These are phyloP conservation scores for Madurella mycetomatis DNA, from an alignment of 2,329 filamentous ascomycete genomes.

Conservation along the genomic window DNA sequence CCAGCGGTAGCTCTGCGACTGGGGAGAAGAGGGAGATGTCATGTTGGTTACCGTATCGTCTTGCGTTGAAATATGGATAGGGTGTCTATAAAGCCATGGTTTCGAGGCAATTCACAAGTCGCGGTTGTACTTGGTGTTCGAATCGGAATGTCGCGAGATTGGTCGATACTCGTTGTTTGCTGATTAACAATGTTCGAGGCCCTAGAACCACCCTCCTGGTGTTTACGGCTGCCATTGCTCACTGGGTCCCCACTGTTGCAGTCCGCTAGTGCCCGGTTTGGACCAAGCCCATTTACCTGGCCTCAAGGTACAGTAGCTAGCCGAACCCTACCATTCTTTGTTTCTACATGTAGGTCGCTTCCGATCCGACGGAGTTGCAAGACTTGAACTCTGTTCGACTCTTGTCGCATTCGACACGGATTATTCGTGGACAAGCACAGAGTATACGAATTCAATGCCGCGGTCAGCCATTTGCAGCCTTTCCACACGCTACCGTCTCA, in stretches of 20 bases:
- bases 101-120: background rate
- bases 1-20: constrained; percentile 21
- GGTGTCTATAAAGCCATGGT: constrained; percentile 12
- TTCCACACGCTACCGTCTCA: too few relatives aligned
- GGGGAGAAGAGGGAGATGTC: constrained; percentile 31
- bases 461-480: too few relatives aligned
- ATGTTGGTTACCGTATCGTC: constrained; percentile 16
- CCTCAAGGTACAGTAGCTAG: too few relatives aligned
- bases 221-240: background rate
- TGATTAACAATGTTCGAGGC: background rate
- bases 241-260: background rate
- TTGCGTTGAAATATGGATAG: background rate
- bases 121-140: background rate
- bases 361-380: background rate
- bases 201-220: constrained; percentile 5
- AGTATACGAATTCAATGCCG: too few relatives aligned
- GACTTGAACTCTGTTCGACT: background rate
- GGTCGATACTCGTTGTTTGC: background rate
- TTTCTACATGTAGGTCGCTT: background rate
- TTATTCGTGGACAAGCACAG: too few relatives aligned
- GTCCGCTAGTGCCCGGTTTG: background rate
- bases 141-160: background rate
- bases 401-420: too few relatives aligned
- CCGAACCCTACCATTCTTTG: background rate
- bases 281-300: background rate